Percentiles rank a stretch among this genome's conserved stretches.
These are phyloP conservation scores for Euphorbia tirucalli DNA, from an alignment of 345 rosid species.

Conservation along the genomic window DNA sequence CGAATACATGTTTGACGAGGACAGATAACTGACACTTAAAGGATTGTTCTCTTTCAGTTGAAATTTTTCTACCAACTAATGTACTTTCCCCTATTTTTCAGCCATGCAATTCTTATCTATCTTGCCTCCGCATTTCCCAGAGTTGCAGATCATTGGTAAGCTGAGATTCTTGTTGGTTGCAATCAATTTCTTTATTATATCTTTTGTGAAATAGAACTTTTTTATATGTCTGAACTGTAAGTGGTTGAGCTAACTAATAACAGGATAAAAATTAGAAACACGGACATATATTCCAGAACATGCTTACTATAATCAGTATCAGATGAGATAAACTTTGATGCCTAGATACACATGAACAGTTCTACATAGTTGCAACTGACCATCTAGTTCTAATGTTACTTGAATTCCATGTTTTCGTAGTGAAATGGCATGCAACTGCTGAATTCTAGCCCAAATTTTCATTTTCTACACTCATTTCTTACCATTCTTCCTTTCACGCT, in stretches of 20 bases:
- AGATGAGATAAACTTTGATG: background rate
- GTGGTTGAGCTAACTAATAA: background rate
- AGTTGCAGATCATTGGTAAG: conserved; percentile 83
- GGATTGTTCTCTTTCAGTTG: background rate
- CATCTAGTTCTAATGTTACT: background rate
- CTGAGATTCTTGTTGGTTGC: conserved; percentile 3
- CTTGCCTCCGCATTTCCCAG: conserved; percentile 74
- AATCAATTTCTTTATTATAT: background rate
- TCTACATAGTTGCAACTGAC: background rate
- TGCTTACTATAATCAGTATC: background rate
- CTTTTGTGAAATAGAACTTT: background rate
- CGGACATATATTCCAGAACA: background rate
- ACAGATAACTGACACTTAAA: background rate
- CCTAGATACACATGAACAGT: background rate
- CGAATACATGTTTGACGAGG: background rate
- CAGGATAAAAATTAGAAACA: background rate
- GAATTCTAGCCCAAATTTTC: background rate
- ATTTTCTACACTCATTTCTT: conserved; percentile 6
- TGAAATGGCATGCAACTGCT: background rate
- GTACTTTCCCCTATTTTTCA: conserved; percentile 30
- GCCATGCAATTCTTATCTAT: conserved; percentile 79
- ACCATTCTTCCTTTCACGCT: conserved; percentile 3
- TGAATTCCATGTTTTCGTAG: background rate
- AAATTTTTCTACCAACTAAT: background rate
- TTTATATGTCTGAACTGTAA: background rate